Evolutionary conservation across 805 yeast species (phyloP), one percentile per base, ranked within the genome.

Genomic region (Candida pini): DNA sequence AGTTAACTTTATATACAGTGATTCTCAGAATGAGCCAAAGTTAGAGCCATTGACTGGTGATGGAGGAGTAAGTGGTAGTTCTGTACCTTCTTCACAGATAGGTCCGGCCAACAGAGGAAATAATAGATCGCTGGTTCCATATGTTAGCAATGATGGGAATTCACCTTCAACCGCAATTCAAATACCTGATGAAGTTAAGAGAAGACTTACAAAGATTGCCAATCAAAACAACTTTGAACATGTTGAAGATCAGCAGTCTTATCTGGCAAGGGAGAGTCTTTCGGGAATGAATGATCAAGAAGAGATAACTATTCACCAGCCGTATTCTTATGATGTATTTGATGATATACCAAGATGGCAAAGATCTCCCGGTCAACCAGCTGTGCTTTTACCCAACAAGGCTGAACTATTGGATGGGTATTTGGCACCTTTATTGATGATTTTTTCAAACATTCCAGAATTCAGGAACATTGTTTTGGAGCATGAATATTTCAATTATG

Each of bases 341-440:
- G 55, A 56, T 9, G 69, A 65, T 36, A 38, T 56, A 9, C 28
- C 51, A 3, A 53, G 52, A 30, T 53, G 51, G 30, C 21, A 40
- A 19, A 51, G 60, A 13, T 37, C 34, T 1, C 44, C 40, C 0
- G 44, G 22, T 5, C 29, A 33, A 1, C 65, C 66, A 1, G 52
- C 64, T 0, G 54, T 65, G 2, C 36, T 68, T 12, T 44, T 68
- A 30, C 70, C 72, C 1, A 40, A 47, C 6, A 44, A 48, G 17
- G 40, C 52, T 7, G 63, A 54, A 3, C 38, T 51, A 5, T 45
- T 60, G 26, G 73, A 66, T 40, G 60, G 64, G 15, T 62, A 64
- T 40, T 49, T 68, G 44, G 66, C 67, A 4, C 66, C 75, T 1
- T 27, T 71, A 13, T 38, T 71, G 19, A 58, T 57, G 48, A 54